phyloP scores from a whole-genome alignment of 2,329 filamentous ascomycete species.

The Amauroascus verrucosus region DNA sequence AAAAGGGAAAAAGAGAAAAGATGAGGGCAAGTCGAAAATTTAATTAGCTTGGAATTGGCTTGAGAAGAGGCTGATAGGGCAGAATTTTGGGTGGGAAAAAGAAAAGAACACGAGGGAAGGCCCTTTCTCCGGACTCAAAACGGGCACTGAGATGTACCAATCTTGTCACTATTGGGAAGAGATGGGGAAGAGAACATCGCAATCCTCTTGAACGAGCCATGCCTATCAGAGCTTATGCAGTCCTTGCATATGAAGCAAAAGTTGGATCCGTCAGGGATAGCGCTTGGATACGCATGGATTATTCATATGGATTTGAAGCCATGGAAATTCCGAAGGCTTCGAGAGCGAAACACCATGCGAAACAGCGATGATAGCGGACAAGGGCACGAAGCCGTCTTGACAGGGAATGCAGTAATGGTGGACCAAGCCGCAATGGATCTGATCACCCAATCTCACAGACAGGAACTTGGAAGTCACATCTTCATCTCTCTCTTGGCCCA shows the following conservation, averaged over 20 bases:
- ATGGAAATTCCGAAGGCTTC: background rate
- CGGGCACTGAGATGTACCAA: background rate
- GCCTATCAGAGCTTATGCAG: too few species aligned
- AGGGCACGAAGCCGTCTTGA: too few species aligned
- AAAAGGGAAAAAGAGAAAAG: background rate
- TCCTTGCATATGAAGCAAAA: too few species aligned
- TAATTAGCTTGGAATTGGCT: background rate
- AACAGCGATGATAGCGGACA: background rate
- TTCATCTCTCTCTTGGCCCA: too few species aligned
- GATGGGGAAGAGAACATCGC: too few species aligned
- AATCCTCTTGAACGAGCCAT: too few species aligned
- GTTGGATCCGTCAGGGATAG: too few species aligned
- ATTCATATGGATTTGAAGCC: background rate
- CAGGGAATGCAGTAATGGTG: too few species aligned
- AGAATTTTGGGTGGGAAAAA: background rate
- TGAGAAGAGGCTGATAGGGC: background rate
- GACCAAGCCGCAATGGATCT: background rate
- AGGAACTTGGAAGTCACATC: background rate
- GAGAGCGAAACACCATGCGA: background rate
- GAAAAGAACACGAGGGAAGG: background rate
- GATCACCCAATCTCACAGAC: background rate
- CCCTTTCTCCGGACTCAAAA: background rate
- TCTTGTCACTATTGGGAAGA: background rate
- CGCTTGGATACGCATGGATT: too few species aligned
- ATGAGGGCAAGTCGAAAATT: background rate